Conservation (phyloP, 2,329 filamentous ascomycete genomes). For the Cercospora sojina region DNA sequence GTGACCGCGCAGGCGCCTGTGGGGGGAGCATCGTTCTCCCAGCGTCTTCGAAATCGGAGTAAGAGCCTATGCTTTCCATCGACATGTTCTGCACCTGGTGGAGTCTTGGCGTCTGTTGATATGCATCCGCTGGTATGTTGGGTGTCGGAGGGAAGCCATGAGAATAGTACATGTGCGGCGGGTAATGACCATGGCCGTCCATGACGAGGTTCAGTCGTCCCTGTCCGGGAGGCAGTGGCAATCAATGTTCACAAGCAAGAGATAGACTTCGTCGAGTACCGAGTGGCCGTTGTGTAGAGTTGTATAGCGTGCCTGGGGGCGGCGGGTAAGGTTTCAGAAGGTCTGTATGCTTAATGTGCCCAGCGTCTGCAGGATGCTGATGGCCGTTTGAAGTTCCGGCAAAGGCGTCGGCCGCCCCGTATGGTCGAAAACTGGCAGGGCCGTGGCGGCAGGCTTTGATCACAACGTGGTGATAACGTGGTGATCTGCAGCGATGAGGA, state of each 20-base stretch:
- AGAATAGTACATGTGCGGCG: constrained; percentile 35
- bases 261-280: neutral
- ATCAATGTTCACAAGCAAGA: constrained; percentile 1
- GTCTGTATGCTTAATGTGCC: constrained; percentile 27
- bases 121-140: constrained; percentile 31
- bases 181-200: constrained; percentile 32
- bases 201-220: constrained; percentile 23
- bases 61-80: constrained; percentile 36
- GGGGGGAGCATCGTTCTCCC: constrained; percentile 31
- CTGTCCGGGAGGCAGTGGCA: neutral
- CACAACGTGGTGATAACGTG: constrained; percentile 20
- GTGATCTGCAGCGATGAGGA: constrained; percentile 6
- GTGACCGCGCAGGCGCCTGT: constrained; percentile 28
- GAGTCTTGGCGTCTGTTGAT: constrained; percentile 25
- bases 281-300: constrained; percentile 16
- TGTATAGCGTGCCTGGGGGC: constrained; percentile 23
- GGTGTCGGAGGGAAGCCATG: constrained; percentile 32
- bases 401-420: constrained; percentile 31
- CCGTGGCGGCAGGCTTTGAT: constrained; percentile 21
- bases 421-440: constrained; percentile 25
- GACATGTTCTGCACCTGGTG: constrained; percentile 37
- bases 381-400: constrained; percentile 24
- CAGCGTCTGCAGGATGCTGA: constrained; percentile 24
- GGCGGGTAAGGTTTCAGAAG: constrained; percentile 22
- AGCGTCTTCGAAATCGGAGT: constrained; percentile 36